Base-by-base conservation (phyloP, 495 filamentous ascomycete species). In the Alectoria sarmentosa region DNA sequence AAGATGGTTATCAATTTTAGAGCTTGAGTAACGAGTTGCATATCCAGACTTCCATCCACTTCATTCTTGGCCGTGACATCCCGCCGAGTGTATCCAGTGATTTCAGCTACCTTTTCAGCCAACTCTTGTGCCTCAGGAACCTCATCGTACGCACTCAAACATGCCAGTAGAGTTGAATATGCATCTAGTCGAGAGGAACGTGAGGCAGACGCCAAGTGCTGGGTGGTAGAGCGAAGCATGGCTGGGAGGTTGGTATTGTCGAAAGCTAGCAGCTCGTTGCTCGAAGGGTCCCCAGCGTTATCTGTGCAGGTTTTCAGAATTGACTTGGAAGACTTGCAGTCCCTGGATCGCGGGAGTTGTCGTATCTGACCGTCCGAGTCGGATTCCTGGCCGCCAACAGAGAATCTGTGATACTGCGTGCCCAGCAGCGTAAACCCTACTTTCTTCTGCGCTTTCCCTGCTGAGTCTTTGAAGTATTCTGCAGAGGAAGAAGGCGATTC, bases 141-240 rank as follows among this genome's bases (percentile, higher is more conserved):
- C 46, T 87, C 86, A 60, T 92, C 89, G 59, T 92, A 94, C 11
- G 88, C 84, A 66, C 88, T 86, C 62, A 96, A 74, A 17, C 86
- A 84, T n/a, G 83, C 83, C 26, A 87, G 84, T 57, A 98, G 79
- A 65, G 87, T 86, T 70, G 86, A 83, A 71, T 98, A 97, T 23
- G 91, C 88, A 75, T 98, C 94, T n/a, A 93, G 70, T 67, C 88
- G 85, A 15, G 84, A 84, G 56, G 81, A 81, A 41, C 86, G 77
- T 41, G 88, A 84, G 41, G 82, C 81, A 30, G 87, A 84, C 26
- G 88, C 89, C 62, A 98, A 79, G 71, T 92, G 88, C 74, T 89
- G 83, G 39, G 87, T 82, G 4, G 89, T 84, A 1, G 90, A 95
- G 69, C 96, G 88, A 64, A 97, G 76, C 90, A 97, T 96, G 46